A percentile compares a stretch with the other conserved stretches of the same genome.
phyloP scores from a whole-genome alignment of 805 yeast species.

The Starmerella scarabaei region DNA sequence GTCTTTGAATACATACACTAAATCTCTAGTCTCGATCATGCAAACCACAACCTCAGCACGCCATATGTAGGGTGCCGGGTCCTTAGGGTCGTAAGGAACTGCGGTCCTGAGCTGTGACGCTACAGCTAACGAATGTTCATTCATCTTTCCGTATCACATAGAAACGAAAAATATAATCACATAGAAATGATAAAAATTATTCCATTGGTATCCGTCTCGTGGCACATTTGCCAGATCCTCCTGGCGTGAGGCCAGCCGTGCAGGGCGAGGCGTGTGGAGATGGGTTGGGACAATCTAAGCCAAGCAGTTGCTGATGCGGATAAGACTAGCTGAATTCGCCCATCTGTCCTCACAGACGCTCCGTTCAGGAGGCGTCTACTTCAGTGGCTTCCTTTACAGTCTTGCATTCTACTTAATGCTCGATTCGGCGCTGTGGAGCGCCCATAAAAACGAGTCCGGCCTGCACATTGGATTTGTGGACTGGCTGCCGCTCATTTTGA shows the following conservation, averaged over 20 bases:
- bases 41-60: no score
- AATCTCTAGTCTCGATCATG: conserved; percentile 43
- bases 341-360: conserved; percentile 60
- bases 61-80: no score
- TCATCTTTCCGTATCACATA: no score
- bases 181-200: no score
- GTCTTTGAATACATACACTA: conserved; percentile 58
- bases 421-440: conserved; percentile 79
- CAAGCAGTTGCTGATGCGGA: background rate
- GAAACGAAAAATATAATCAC: no score
- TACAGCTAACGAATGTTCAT: no score
- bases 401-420: conserved; percentile 80
- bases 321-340: conserved; percentile 15
- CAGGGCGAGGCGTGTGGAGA: no score
- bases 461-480: conserved; percentile 86
- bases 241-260: no score
- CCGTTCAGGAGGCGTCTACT: conserved; percentile 60
- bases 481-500: conserved; percentile 88
- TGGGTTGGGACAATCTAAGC: no score
- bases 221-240: no score
- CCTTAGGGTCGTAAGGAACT: background rate
- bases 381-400: conserved; percentile 44
- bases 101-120: no score
- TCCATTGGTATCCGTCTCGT: no score
- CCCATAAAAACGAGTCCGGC: conserved; percentile 68